Conservation (phyloP, 768 basidiomycete genomes). For the Pisolithus sp. region DNA sequence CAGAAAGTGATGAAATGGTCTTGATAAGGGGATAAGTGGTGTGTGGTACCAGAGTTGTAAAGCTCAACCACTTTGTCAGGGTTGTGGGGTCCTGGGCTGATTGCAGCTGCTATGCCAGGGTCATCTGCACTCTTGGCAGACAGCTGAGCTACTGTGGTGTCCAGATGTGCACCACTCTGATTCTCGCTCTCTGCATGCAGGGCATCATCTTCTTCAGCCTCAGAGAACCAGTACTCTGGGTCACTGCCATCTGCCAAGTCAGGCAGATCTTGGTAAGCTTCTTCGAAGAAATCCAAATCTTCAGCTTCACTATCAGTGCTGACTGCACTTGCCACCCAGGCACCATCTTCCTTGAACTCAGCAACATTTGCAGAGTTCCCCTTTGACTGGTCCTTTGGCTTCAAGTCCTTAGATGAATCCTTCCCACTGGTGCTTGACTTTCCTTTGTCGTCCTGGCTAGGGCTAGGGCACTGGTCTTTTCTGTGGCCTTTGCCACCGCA, state of each 20-base stretch:
- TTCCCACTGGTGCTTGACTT: slow-evolving; percentile 7
- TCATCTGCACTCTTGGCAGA: not conserved
- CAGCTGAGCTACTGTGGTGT: not conserved
- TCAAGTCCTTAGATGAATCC: not conserved
- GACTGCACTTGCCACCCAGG: not conserved
- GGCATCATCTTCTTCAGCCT: not conserved
- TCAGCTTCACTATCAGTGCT: not conserved
- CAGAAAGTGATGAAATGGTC: not conserved
- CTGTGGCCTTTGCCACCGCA: slow-evolving; percentile 23
- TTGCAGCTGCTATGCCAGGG: not conserved
- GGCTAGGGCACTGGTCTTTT: slow-evolving; percentile 20
- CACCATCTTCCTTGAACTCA: not conserved
- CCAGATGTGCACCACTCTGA: not conserved
- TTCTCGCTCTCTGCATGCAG: not conserved
- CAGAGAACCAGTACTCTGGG: not conserved
- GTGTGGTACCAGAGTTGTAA: slow-evolving; percentile 12
- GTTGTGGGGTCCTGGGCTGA: not conserved
- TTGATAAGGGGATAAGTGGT: not conserved
- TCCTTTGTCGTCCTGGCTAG: slow-evolving; percentile 18
- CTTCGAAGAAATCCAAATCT: not conserved
- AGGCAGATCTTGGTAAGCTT: not conserved
- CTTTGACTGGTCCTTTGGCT: not conserved
- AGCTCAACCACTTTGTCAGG: slow-evolving; percentile 3
- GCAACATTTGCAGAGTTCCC: not conserved
- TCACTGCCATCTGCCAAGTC: not conserved